Evolutionary conservation across 2,329 filamentous ascomycete genomes (phyloP).

Genomic region (Microdochium bolleyi): DNA sequence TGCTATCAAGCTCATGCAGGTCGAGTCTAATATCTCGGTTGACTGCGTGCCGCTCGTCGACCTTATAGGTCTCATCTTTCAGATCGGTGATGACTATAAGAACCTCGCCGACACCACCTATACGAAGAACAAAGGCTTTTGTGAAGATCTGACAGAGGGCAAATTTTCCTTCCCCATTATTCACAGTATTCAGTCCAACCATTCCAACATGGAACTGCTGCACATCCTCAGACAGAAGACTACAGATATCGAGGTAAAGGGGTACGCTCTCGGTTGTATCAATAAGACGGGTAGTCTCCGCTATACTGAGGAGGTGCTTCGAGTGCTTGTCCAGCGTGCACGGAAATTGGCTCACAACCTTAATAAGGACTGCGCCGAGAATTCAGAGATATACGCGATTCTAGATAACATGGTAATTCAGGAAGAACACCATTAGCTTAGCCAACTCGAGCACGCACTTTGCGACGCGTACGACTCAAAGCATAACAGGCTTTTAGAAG

Average conservation of each 20-base stretch:
- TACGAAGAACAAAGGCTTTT: constrained; percentile 83
- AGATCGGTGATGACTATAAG: constrained; percentile 89
- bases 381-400: constrained; percentile 54
- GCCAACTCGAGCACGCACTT: too few relatives aligned
- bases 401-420: constrained; percentile 55
- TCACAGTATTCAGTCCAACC: constrained; percentile 77
- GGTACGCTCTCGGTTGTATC: constrained; percentile 88
- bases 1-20: constrained; percentile 83
- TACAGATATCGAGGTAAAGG: constrained; percentile 77
- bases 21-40: constrained; percentile 48
- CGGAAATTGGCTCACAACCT: constrained; percentile 54
- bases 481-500: too few relatives aligned
- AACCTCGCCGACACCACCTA: constrained; percentile 74
- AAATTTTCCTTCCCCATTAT: constrained; percentile 95
- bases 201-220: constrained; percentile 68
- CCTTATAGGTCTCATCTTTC: constrained; percentile 76
- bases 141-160: constrained; percentile 91
- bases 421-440: too few relatives aligned
- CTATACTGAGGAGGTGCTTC: constrained; percentile 66
- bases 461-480: too few relatives aligned
- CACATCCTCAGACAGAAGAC: constrained; percentile 92
- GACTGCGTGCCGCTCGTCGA: constrained; percentile 83
- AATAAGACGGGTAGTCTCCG: constrained; percentile 81
- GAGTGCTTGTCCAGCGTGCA: constrained; percentile 56
- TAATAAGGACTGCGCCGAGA: constrained; percentile 50